Conservation (phyloP, 306 rosid genomes). For the Cucurbita pepo region DNA sequence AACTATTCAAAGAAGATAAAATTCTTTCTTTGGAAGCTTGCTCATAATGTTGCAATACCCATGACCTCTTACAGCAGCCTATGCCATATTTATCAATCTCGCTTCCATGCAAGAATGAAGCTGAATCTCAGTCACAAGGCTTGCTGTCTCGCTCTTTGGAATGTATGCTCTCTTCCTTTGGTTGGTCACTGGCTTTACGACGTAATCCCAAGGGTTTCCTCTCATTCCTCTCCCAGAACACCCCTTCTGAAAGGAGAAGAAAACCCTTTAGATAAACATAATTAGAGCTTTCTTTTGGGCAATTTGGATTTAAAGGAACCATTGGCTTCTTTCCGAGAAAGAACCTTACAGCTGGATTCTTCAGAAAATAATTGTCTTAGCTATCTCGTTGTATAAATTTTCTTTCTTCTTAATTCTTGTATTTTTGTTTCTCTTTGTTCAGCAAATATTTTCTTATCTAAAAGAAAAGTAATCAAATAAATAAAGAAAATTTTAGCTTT, state of each 20-base stretch:
- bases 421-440: background rate
- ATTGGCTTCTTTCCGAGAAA: background rate
- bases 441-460: background rate
- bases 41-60: background rate
- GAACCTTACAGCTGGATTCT: background rate
- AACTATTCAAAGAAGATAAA: no score
- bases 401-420: background rate
- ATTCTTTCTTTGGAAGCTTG: background rate
- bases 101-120: background rate
- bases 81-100: background rate
- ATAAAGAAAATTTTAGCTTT: background rate
- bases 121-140: background rate
- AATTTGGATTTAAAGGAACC: background rate
- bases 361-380: background rate
- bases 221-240: background rate
- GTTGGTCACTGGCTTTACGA: background rate
- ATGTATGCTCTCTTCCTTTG: background rate
- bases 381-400: background rate
- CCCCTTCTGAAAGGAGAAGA: background rate
- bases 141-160: background rate
- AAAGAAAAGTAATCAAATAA: background rate
- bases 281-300: background rate
- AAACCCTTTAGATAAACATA: background rate
- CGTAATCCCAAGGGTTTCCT: background rate
- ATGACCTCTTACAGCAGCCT: background rate